phyloP scores from a whole-genome alignment of 2,329 filamentous ascomycete species.

The Rachicladosporium sp. region DNA sequence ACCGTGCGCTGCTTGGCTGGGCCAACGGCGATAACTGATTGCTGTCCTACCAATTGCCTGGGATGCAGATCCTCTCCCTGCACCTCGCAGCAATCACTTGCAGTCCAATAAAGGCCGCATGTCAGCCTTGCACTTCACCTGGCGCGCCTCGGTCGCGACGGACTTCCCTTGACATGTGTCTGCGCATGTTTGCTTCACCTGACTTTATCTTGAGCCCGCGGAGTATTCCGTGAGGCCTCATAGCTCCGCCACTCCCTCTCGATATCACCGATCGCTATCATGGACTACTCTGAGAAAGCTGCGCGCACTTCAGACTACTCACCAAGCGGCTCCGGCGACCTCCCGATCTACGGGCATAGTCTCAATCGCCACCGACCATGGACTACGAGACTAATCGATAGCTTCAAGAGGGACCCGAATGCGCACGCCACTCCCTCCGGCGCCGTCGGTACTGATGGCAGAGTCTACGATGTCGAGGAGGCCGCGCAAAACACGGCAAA shows the following conservation, averaged over 20 bases:
- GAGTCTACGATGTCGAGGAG: constrained; percentile 50
- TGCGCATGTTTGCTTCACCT: too few species aligned
- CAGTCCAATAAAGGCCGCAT: too few species aligned
- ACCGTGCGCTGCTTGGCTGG: too few species aligned
- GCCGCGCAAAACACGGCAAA: constrained; percentile 53
- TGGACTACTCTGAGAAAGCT: constrained; percentile 13
- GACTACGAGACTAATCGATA: constrained; percentile 37
- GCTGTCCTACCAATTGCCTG: too few species aligned
- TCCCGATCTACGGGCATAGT: constrained; percentile 4
- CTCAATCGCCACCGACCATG: constrained; percentile 2
- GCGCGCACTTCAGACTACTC: constrained; percentile 9
- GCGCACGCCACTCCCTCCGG: constrained; percentile 40
- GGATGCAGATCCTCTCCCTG: too few species aligned
- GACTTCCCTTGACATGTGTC: too few species aligned
- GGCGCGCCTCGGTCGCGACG: too few species aligned
- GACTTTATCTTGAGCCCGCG: too few species aligned
- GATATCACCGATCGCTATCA: constrained; percentile 3
- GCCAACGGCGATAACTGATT: too few species aligned
- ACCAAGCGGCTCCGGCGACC: constrained; percentile 8
- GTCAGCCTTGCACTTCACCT: too few species aligned
- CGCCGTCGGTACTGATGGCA: constrained; percentile 39
- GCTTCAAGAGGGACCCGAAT: constrained; percentile 51
- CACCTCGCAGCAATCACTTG: too few species aligned
- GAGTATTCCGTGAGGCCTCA: neutral
- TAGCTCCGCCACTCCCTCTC: neutral